Conservation (phyloP, 2,329 filamentous ascomycete genomes). For the Neopestalotiopsis sp. region DNA sequence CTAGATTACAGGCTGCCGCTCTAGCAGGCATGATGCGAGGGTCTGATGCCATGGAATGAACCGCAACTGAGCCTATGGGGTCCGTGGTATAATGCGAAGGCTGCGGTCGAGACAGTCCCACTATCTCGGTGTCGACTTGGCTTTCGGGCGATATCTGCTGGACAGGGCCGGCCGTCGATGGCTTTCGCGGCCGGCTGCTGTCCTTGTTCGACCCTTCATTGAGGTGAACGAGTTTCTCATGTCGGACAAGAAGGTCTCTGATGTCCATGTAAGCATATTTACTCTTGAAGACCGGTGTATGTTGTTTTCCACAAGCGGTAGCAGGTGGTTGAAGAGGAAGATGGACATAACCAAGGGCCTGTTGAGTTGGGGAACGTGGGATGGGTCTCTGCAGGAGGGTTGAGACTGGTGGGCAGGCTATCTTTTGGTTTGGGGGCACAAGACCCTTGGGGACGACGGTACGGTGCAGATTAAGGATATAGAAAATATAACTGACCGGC, state of each 20-base stretch:
- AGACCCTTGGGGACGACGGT: conserved; percentile 13
- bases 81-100: conserved; percentile 48
- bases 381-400: conserved; percentile 8
- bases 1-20: conserved; percentile 59
- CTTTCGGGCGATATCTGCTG: conserved; percentile 54
- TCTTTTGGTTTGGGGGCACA: conserved; percentile 9
- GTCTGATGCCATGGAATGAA: conserved; percentile 50
- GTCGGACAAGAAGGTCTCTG: conserved; percentile 67
- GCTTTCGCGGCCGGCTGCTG: conserved; percentile 54
- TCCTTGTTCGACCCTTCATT: conserved; percentile 63
- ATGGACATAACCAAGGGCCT: neutral
- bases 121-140: conserved; percentile 52
- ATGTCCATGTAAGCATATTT: conserved; percentile 65
- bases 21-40: conserved; percentile 49
- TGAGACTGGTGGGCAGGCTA: conserved; percentile 7
- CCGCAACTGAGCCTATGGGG: conserved; percentile 43
- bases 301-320: neutral
- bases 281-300: conserved; percentile 25
- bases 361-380: conserved; percentile 20
- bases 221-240: conserved; percentile 69
- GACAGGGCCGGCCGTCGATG: conserved; percentile 53
- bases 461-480: conserved; percentile 15
- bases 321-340: neutral
- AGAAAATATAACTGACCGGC: conserved; percentile 55
- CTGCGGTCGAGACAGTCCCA: conserved; percentile 46